These are phyloP conservation scores for Cercospora sp. DNA, from an alignment of 2,329 filamentous ascomycete species.

Conservation along the genomic window DNA sequence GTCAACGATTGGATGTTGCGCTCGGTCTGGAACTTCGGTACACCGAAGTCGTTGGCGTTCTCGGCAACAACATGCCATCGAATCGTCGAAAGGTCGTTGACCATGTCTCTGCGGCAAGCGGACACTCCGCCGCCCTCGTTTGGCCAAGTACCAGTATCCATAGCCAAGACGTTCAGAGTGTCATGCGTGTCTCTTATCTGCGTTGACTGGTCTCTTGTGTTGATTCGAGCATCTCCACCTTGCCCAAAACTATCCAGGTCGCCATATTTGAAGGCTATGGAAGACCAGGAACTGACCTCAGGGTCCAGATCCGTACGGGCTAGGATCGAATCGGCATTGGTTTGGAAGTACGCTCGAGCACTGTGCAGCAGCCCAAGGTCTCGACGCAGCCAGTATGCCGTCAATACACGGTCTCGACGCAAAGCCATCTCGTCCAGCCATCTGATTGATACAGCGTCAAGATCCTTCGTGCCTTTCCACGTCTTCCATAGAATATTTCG, in stretches of 20 bases:
- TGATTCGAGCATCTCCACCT: constrained; percentile 55
- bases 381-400: constrained; percentile 12
- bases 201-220: constrained; percentile 52
- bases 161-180: constrained; percentile 44
- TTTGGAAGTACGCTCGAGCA: constrained; percentile 38
- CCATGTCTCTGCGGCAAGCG: constrained; percentile 46
- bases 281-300: constrained; percentile 55
- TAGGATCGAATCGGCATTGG: constrained; percentile 54
- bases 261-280: constrained; percentile 53
- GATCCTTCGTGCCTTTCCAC: constrained; percentile 12
- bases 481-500: constrained; percentile 16
- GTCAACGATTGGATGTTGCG: constrained; percentile 48
- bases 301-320: constrained; percentile 54
- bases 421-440: constrained; percentile 16
- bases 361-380: constrained; percentile 12
- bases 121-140: constrained; percentile 48
- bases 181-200: constrained; percentile 45
- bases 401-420: constrained; percentile 6
- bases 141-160: constrained; percentile 48
- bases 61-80: constrained; percentile 48
- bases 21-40: constrained; percentile 48
- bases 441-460: constrained; percentile 16
- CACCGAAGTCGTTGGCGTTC: constrained; percentile 46
- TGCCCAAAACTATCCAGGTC: constrained; percentile 56
- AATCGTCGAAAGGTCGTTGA: constrained; percentile 47